Percentiles rank a stretch among this genome's conserved stretches.
These are phyloP conservation scores for Backusella parvicylindrica DNA, from an alignment of 192 early-diverging fungal species.

Conservation along the genomic window DNA sequence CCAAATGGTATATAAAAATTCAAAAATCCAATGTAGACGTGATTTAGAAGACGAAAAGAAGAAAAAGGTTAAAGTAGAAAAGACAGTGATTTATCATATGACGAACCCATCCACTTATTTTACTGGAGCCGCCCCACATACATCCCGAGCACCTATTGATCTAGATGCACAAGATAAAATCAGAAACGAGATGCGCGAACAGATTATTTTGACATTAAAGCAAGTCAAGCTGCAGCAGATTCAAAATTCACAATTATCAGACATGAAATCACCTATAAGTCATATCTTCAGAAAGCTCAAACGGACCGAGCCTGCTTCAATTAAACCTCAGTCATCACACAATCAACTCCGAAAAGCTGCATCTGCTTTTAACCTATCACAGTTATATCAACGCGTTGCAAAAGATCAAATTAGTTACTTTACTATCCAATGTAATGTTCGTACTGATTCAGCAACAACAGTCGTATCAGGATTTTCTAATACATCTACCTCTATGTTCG, in stretches of 20 bases:
- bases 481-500: background rate
- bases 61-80: constrained; percentile 2
- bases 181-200: constrained; percentile 19
- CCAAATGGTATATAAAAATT: background rate
- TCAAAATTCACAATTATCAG: background rate
- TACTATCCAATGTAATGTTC: constrained; percentile 17
- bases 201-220: constrained; percentile 12
- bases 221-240: constrained; percentile 15
- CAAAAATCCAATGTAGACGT: background rate
- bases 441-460: background rate
- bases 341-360: constrained; percentile 5
- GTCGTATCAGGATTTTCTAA: background rate
- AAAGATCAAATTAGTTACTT: constrained; percentile 27
- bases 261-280: constrained; percentile 12
- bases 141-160: constrained; percentile 9
- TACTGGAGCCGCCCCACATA: constrained; percentile 14
- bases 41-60: constrained; percentile 29
- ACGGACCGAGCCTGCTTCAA: background rate
- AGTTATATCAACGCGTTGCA: constrained; percentile 26
- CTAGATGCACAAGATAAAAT: constrained; percentile 10
- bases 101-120: constrained; percentile 23
- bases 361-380: constrained; percentile 11
- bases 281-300: constrained; percentile 20
- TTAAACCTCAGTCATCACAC: background rate
- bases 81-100: constrained; percentile 29